Evolutionary conservation across 805 yeast genomes (phyloP).

Genomic region (Ogataea haglerorum): DNA sequence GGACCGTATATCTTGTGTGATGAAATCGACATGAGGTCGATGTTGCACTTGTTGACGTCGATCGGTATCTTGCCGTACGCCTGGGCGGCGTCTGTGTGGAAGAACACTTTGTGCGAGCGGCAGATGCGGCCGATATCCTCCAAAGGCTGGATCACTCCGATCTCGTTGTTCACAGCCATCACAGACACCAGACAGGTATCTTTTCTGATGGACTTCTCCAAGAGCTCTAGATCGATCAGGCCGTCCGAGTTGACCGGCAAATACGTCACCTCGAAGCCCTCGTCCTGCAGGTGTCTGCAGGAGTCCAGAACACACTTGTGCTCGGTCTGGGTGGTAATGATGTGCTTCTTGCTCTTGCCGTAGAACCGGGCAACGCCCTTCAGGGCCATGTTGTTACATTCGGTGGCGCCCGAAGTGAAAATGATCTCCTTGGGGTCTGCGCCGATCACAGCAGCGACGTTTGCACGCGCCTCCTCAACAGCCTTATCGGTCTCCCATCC

Average conservation of each 20-base stretch:
- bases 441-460: constrained; percentile 77
- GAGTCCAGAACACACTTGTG: constrained; percentile 99
- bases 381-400: constrained; percentile 88
- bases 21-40: constrained; percentile 89
- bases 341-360: constrained; percentile 83
- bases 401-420: constrained; percentile 98
- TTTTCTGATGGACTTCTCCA: constrained; percentile 80
- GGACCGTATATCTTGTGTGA: constrained; percentile 98
- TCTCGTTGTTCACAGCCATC: constrained; percentile 98
- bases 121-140: constrained; percentile 91
- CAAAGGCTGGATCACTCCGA: constrained; percentile 94
- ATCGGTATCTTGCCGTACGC: constrained; percentile 92
- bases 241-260: constrained; percentile 83
- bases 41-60: constrained; percentile 90
- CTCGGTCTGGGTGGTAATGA: constrained; percentile 94
- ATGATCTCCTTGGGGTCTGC: constrained; percentile 97
- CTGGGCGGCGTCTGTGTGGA: constrained; percentile 98
- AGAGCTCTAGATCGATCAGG: constrained; percentile 68
- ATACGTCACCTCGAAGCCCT: constrained; percentile 94
- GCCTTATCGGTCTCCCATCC: constrained; percentile 98
- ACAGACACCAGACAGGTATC: constrained; percentile 88
- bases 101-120: constrained; percentile 81
- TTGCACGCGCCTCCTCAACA: constrained; percentile 80
- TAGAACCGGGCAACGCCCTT: constrained; percentile 97
- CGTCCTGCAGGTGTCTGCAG: constrained; percentile 90